These are phyloP conservation scores for Wallacemonas sp. DNA, from an alignment of 208 protist species.

Conservation along the genomic window DNA sequence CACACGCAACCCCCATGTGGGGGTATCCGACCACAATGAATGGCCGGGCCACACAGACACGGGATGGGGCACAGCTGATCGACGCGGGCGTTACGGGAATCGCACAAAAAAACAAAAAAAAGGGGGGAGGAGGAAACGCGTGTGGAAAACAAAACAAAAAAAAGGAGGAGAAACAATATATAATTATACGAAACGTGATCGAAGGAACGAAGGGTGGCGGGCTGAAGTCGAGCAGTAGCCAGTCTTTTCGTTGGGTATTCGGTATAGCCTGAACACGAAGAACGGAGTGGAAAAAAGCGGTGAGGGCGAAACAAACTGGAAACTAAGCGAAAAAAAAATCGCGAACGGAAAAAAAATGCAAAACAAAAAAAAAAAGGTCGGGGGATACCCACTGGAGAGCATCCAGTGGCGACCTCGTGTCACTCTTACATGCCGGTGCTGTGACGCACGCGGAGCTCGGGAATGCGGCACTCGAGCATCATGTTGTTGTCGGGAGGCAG, in stretches of 20 bases:
- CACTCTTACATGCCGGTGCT: constrained; percentile 13
- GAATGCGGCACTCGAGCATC: constrained; percentile 94
- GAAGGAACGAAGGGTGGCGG: too few species aligned
- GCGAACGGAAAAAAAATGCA: background rate
- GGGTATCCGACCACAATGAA: background rate
- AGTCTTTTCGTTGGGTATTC: too few species aligned
- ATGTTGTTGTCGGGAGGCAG: constrained; percentile 96
- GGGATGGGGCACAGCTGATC: constrained; percentile 3
- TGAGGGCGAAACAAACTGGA: too few species aligned
- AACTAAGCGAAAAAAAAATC: too few species aligned
- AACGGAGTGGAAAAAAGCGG: too few species aligned
- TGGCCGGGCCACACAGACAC: background rate
- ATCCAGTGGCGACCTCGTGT: too few species aligned
- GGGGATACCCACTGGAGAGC: too few species aligned
- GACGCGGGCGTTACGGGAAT: background rate
- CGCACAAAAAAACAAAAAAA: constrained; percentile 17
- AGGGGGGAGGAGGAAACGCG: constrained; percentile 12
- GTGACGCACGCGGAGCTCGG: constrained; percentile 45
- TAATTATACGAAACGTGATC: too few species aligned
- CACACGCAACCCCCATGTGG: background rate
- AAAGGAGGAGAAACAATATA: constrained; percentile 12
- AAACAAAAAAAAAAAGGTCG: background rate
- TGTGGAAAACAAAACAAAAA: constrained; percentile 17
- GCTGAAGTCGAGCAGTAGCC: too few species aligned
- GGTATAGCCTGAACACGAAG: too few species aligned